Base-by-base conservation (phyloP, 2,329 filamentous ascomycete genomes). In the Verticillium albo-atrum region DNA sequence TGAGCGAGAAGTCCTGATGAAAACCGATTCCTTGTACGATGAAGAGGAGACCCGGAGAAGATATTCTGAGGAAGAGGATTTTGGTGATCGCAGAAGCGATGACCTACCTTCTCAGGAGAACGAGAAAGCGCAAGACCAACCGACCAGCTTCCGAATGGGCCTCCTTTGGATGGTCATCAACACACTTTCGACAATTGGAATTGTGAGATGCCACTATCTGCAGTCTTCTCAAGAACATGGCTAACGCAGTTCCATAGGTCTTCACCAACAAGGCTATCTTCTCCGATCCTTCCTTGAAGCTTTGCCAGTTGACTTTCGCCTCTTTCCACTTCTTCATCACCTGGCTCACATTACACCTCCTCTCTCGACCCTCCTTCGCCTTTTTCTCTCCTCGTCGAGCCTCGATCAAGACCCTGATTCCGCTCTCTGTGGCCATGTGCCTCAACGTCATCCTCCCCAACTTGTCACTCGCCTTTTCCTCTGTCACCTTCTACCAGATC, bases 211-310 rank as follows among this genome's bases (percentile, higher is more conserved):
- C 17, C 32, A 52, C 20, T n/a, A 47, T 52, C 55, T 47, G 20
- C 59, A 25, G 34, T 17, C 51, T 30, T 6, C 14, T 28, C 15
- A 61, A 17, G 27, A n/a, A 28, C 20, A 17, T 14, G 12, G 4
- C 12, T 47, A 15, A 10, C 20, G 17, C 23, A 15, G n/a, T 17
- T 12, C 34, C 30, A 9, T n/a, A 87, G 85, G 84, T 90, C 67
- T 89, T 89, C 69, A 86, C 84, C 50, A 89, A 89, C 75, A 89
- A 89, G 72, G 82, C 81, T 63, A 88, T 90, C 71, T 89, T 89
- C 75, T 82, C 82, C 26, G 82, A 88, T 62, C 81, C 82, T 17
- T 81, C 79, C 15, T 78, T 88, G 67, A 85, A 84, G 68, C 77
- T 85, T 30, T 82, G 79, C 61, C 87, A 89, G 71, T 80, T 89